Percentiles rank a stretch among this genome's conserved stretches.
phyloP scores from a whole-genome alignment of 306 rosid species.

The Prunus kanzakura region DNA sequence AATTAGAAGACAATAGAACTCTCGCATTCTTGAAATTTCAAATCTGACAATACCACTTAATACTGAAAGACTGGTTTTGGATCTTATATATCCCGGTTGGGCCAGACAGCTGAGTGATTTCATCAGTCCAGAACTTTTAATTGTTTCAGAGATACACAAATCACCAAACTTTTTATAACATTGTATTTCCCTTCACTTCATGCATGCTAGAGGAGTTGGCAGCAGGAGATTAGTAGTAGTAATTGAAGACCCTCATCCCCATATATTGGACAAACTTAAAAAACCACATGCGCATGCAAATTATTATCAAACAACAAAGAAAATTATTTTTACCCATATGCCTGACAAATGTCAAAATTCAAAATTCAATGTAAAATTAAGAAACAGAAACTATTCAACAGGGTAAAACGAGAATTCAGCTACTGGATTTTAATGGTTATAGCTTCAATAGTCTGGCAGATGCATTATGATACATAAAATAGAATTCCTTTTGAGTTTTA shows the following conservation, averaged over 20 bases:
- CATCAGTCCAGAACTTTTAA: background rate
- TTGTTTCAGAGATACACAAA: background rate
- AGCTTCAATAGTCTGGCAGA: background rate
- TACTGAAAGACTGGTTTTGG: background rate
- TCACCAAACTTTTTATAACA: background rate
- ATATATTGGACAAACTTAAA: slow-evolving; percentile 3
- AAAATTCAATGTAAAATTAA: background rate
- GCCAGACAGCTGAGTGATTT: slow-evolving; percentile 3
- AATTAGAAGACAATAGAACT: background rate
- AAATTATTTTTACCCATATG: background rate
- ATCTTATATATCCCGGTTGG: background rate
- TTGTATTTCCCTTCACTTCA: slow-evolving; percentile 6
- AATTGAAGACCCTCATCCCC: background rate
- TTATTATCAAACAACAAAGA: background rate
- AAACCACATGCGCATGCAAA: background rate
- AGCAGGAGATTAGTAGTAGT: no score
- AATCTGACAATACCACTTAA: background rate
- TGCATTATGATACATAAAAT: background rate
- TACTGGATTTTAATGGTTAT: background rate
- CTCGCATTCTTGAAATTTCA: background rate
- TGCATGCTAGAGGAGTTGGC: background rate
- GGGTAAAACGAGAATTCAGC: background rate
- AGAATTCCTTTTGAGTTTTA: background rate
- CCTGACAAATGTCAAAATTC: background rate
- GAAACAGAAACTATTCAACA: background rate